phyloP scores from a whole-genome alignment of 2,329 filamentous ascomycete genomes.

The Drechslerella coelobrocha region DNA sequence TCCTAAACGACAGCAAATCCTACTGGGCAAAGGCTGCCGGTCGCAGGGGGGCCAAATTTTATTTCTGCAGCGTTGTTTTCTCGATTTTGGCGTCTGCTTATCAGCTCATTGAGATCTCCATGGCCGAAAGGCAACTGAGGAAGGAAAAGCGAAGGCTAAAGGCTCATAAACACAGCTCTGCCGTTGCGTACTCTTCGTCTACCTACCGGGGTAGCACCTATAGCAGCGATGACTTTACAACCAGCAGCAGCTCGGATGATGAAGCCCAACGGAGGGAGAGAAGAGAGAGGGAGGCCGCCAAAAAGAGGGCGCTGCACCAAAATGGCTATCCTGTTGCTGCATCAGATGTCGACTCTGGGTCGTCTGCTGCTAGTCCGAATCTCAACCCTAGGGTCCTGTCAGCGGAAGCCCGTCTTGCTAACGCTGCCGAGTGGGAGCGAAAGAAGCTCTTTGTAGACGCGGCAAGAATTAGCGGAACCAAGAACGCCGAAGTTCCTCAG shows the following conservation, averaged over 20 bases:
- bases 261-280: not conserved
- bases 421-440: slow-evolving; percentile 44
- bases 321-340: slow-evolving; percentile 15
- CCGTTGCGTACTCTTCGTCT: not conserved
- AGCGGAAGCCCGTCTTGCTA: slow-evolving; percentile 32
- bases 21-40: slow-evolving; percentile 27
- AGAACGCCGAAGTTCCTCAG: slow-evolving; percentile 7
- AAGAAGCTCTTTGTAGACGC: slow-evolving; percentile 46
- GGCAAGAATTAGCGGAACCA: slow-evolving; percentile 22
- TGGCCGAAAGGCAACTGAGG: slow-evolving; percentile 17
- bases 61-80: slow-evolving; percentile 43
- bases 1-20: slow-evolving; percentile 36
- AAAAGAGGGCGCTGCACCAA: slow-evolving; percentile 18
- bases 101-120: slow-evolving; percentile 44
- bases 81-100: slow-evolving; percentile 45
- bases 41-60: slow-evolving; percentile 42
- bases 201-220: slow-evolving; percentile 10
- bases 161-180: slow-evolving; percentile 17
- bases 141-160: slow-evolving; percentile 25
- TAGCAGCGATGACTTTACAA: not conserved
- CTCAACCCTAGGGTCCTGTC: slow-evolving; percentile 34
- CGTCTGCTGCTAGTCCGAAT: slow-evolving; percentile 26
- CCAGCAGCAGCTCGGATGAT: not conserved
- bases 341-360: slow-evolving; percentile 11
- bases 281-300: slow-evolving; percentile 14